phyloP scores from a whole-genome alignment of 257 asterid species.

The Haberlea rhodopensis region DNA sequence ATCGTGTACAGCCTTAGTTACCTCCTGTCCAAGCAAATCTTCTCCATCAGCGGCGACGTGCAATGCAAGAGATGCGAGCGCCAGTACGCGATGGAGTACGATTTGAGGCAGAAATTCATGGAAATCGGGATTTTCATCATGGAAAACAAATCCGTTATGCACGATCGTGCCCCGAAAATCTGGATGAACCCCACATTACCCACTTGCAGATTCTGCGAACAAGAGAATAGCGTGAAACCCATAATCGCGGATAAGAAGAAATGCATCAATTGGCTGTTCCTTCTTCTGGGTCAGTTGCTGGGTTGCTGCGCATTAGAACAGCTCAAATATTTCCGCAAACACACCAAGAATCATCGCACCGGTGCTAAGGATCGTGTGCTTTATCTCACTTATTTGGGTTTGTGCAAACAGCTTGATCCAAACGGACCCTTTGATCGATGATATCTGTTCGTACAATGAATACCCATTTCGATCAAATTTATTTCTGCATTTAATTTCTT shows the following conservation, averaged over 20 bases:
- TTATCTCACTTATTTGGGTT: constrained; percentile 39
- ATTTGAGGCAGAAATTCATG: constrained; percentile 27
- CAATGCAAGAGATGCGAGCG: constrained; percentile 51
- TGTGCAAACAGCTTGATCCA: constrained; percentile 55
- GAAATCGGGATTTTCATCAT: constrained; percentile 28
- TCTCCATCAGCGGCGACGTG: constrained; percentile 35
- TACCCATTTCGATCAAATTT: too few species aligned
- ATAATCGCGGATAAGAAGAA: constrained; percentile 25
- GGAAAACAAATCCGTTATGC: constrained; percentile 30
- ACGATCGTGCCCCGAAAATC: constrained; percentile 41
- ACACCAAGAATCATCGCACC: constrained; percentile 48
- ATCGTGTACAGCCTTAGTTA: constrained; percentile 24
- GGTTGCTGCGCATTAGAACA: constrained; percentile 58
- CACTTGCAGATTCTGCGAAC: constrained; percentile 37
- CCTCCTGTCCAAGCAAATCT: constrained; percentile 19
- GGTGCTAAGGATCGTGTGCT: constrained; percentile 68
- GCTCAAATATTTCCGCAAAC: constrained; percentile 56
- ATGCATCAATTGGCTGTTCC: constrained; percentile 54
- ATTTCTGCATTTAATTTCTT: too few species aligned
- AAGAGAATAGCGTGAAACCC: constrained; percentile 44
- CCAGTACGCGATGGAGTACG: constrained; percentile 32
- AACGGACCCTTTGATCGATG: constrained; percentile 33
- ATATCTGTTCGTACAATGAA: too few species aligned
- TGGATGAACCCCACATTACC: constrained; percentile 52
- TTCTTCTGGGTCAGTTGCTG: constrained; percentile 49